Evolutionary conservation across 371 early-diverging fungal species (phyloP), one percentile per base, ranked within the genome.

Genomic region (Mucor velutinosus): DNA sequence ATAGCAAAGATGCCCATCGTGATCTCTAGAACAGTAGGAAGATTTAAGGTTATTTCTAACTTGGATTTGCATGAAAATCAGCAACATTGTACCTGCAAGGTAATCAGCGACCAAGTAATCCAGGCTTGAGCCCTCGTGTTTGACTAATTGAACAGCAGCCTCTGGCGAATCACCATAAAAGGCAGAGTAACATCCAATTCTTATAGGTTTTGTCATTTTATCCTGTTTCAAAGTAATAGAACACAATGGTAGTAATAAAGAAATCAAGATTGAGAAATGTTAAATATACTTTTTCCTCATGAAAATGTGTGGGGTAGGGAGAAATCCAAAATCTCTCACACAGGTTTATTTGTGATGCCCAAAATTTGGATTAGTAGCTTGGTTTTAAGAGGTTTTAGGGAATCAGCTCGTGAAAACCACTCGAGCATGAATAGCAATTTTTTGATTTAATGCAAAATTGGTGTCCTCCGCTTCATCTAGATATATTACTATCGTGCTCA

Each of bases 1-100:
- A 86, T 82, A n/a, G 88, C 86, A 45, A 91, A 77, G 25, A 90
- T 81, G 47, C 90, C 90, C 89, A 91, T 90, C 1, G 92, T 90
- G 14, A 61, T 47, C 21, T 61, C 62, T 61, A 32, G 0, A 37
- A 4, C 6, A 43, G 47, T 3, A 43, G 21, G 27, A 12, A 19
- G 1, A 12, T 39, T 57, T 21, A 21, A 17, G 21, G 19, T 53
- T 27, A 17, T 23, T 58, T 15, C 45, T 7, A 14, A 14, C 27
- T 23, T 15, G 23, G 23, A 15, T 53, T 53, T 53, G 53, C 53
- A 53, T 53, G 12, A 53, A 49, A 49, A 49, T 19, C 57, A 56
- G 21, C 2, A 57, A 17, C 23, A 57, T 58, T 25, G 49, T 79
- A 84, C 85, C 88, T 41, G 87, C 87, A 21, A 61, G 49, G 21